These are phyloP conservation scores for Daldinia eschscholtzii DNA, from an alignment of 2,329 filamentous ascomycete genomes.

Conservation along the genomic window DNA sequence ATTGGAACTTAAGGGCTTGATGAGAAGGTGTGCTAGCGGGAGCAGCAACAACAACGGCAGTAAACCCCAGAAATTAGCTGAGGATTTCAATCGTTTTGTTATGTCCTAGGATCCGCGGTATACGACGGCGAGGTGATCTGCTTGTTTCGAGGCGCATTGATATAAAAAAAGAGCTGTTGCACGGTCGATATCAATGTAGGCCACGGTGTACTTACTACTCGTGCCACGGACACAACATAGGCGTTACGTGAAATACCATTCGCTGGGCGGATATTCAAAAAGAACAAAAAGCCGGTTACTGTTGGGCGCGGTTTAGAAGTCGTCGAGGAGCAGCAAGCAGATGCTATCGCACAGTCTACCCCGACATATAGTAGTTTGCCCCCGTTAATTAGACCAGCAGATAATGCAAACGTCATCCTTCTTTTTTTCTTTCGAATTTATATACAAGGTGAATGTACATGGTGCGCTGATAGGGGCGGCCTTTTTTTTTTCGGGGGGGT, in stretches of 20 bases:
- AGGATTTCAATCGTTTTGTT: slow-evolving; percentile 34
- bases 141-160: slow-evolving; percentile 33
- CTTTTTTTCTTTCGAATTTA: slow-evolving; percentile 16
- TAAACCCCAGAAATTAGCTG: slow-evolving; percentile 11
- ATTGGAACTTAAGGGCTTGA: slow-evolving; percentile 7
- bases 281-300: slow-evolving; percentile 13
- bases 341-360: slow-evolving; percentile 29
- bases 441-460: slow-evolving; percentile 14
- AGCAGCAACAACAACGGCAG: background rate
- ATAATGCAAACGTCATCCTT: slow-evolving; percentile 42
- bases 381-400: slow-evolving; percentile 40
- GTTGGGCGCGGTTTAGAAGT: slow-evolving; percentile 35
- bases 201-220: slow-evolving; percentile 20
- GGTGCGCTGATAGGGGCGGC: slow-evolving; percentile 9
- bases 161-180: slow-evolving; percentile 23
- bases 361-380: slow-evolving; percentile 36
- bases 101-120: slow-evolving; percentile 30
- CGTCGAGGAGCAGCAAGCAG: slow-evolving; percentile 30
- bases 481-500: background rate
- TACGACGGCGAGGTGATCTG: slow-evolving; percentile 27
- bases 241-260: slow-evolving; percentile 38
- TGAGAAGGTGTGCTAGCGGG: slow-evolving; percentile 3
- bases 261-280: slow-evolving; percentile 41
- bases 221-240: slow-evolving; percentile 31
- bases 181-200: slow-evolving; percentile 26